Percentiles rank a stretch among this genome's conserved stretches.
Evolutionary conservation across 345 rosid species (phyloP).

Genomic region (Lepidium aucheri): DNA sequence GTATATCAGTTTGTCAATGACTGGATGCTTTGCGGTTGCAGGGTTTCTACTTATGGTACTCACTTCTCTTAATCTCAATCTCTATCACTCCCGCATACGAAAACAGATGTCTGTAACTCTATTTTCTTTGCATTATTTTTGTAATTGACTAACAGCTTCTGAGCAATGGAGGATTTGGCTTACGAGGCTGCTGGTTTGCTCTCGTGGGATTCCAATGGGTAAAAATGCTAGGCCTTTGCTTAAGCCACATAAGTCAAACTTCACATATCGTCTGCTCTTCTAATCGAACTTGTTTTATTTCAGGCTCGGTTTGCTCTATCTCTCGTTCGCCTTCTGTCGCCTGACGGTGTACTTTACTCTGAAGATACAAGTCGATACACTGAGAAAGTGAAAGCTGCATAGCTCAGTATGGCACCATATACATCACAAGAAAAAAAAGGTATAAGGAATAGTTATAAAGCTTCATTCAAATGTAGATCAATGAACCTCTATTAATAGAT

Average conservation of each 20-base stretch:
- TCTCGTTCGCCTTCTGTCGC: slow-evolving; percentile 52
- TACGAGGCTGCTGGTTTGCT: slow-evolving; percentile 62
- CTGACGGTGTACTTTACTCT: slow-evolving; percentile 42
- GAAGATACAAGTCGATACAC: slow-evolving; percentile 32
- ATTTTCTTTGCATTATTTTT: background rate
- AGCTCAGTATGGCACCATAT: slow-evolving; percentile 8
- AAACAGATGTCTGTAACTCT: background rate
- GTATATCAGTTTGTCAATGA: slow-evolving; percentile 61
- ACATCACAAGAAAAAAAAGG: background rate
- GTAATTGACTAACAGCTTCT: slow-evolving; percentile 35
- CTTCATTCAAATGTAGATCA: slow-evolving; percentile 17
- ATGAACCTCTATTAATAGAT: background rate
- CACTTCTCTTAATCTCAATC: background rate
- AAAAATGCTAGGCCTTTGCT: background rate
- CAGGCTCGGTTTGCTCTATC: slow-evolving; percentile 60
- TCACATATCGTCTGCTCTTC: background rate
- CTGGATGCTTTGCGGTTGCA: slow-evolving; percentile 55
- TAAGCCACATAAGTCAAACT: background rate
- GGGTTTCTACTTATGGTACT: slow-evolving; percentile 52
- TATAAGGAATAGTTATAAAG: background rate
- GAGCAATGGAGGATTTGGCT: slow-evolving; percentile 52
- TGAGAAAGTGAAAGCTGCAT: slow-evolving; percentile 42
- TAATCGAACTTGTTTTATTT: slow-evolving; percentile 6
- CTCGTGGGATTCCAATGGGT: slow-evolving; percentile 80
- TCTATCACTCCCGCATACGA: background rate